Percentiles rank a stretch among this genome's conserved stretches.
Conservation (phyloP, 1,139 yeast genomes). For the Eremothecium gossypii region DNA sequence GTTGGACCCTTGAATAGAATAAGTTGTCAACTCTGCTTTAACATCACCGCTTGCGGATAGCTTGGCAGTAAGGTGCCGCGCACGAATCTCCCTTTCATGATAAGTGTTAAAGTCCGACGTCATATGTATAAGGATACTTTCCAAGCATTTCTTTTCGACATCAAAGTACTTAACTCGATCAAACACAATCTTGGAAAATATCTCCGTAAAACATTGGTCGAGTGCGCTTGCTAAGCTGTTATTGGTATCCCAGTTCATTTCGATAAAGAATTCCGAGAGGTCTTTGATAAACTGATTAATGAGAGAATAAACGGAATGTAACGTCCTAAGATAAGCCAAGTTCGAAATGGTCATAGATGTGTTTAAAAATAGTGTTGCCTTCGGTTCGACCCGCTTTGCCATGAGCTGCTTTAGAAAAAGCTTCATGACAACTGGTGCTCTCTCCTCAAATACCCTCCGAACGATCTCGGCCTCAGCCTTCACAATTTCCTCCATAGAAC, state of each 20-base stretch:
- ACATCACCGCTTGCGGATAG: constrained; percentile 14
- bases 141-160: constrained; percentile 62
- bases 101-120: constrained; percentile 44
- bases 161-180: constrained; percentile 59
- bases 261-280: constrained; percentile 47
- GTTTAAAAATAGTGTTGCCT: constrained; percentile 53
- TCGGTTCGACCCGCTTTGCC: constrained; percentile 65
- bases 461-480: constrained; percentile 68
- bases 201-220: constrained; percentile 64
- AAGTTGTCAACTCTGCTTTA: constrained; percentile 16
- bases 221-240: constrained; percentile 43
- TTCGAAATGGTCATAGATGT: constrained; percentile 57
- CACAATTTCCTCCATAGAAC: constrained; percentile 40
- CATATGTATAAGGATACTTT: constrained; percentile 44
- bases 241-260: constrained; percentile 37
- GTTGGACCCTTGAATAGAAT: constrained; percentile 15
- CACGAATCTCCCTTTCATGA: constrained; percentile 44
- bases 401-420: constrained; percentile 69
- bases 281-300: constrained; percentile 58
- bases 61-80: constrained; percentile 39
- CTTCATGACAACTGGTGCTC: constrained; percentile 54
- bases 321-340: constrained; percentile 68
- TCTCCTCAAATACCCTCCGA: constrained; percentile 59
- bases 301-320: constrained; percentile 56
- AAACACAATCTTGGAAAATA: constrained; percentile 61